Evolutionary conservation across 2,329 filamentous ascomycete genomes (phyloP).

Genomic region (Graphilbum sp.): DNA sequence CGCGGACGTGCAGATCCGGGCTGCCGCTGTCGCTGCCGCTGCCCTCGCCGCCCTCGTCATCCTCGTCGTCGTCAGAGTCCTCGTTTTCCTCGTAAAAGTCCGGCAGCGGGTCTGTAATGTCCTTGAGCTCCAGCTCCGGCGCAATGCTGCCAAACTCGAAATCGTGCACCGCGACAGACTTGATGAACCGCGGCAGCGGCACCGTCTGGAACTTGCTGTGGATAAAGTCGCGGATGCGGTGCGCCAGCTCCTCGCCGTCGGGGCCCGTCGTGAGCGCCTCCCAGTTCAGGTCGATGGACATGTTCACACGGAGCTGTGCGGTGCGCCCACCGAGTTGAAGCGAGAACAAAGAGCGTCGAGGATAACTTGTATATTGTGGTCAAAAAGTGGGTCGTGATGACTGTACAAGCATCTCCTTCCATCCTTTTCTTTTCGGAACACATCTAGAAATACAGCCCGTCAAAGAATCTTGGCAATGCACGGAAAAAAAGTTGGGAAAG

Average conservation of each 20-base stretch:
- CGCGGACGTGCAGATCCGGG: too few species aligned
- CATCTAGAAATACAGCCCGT: too few species aligned
- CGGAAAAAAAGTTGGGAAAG: too few species aligned
- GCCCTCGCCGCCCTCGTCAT: constrained; percentile 23
- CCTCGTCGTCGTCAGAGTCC: constrained; percentile 40
- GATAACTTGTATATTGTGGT: too few species aligned
- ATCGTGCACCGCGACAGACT: constrained; percentile 82
- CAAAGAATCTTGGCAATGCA: too few species aligned
- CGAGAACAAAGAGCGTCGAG: too few species aligned
- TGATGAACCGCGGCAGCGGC: constrained; percentile 84
- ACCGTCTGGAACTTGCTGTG: constrained; percentile 92
- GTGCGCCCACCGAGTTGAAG: too few species aligned
- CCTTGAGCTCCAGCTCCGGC: constrained; percentile 82
- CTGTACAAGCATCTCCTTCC: too few species aligned
- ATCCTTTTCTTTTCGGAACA: too few species aligned
- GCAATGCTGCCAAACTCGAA: constrained; percentile 81
- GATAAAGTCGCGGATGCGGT: constrained; percentile 80
- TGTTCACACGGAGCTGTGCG: constrained; percentile 19
- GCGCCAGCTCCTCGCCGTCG: constrained; percentile 71
- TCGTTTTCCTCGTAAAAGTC: constrained; percentile 87
- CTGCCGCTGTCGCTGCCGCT: constrained; percentile 10
- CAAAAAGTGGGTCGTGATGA: too few species aligned
- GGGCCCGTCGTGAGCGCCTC: constrained; percentile 76
- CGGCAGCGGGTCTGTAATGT: constrained; percentile 85
- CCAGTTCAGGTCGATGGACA: constrained; percentile 99